phyloP scores from a whole-genome alignment of 768 basidiomycete genomes.

The Leccinum aurantiacum region DNA sequence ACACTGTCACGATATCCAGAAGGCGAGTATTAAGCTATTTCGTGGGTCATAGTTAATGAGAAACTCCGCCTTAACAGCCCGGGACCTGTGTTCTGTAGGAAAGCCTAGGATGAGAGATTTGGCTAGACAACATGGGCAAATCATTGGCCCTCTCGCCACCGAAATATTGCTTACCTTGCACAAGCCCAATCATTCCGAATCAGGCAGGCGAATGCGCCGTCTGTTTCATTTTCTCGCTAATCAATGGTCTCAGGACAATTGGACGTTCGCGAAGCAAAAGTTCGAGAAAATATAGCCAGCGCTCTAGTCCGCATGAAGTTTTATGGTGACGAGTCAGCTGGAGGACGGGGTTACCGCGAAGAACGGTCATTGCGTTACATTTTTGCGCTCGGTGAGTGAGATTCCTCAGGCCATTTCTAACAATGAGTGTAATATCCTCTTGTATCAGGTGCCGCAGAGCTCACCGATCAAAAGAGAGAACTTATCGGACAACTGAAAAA shows the following conservation, averaged over 20 bases:
- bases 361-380: background rate
- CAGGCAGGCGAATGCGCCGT: background rate
- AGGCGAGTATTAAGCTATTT: background rate
- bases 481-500: background rate
- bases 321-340: background rate
- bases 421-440: background rate
- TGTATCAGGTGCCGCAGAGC: background rate
- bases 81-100: background rate
- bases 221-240: background rate
- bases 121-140: background rate
- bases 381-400: background rate
- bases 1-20: background rate
- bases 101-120: background rate
- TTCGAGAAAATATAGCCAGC: background rate
- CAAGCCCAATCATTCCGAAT: background rate
- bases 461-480: background rate
- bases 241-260: background rate
- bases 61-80: background rate
- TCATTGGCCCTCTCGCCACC: background rate
- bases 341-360: background rate
- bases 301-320: background rate
- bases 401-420: background rate
- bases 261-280: background rate
- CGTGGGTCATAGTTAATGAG: background rate
- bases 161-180: background rate